Conservation (phyloP, 75 land plant genomes). For the Pinus taeda region DNA sequence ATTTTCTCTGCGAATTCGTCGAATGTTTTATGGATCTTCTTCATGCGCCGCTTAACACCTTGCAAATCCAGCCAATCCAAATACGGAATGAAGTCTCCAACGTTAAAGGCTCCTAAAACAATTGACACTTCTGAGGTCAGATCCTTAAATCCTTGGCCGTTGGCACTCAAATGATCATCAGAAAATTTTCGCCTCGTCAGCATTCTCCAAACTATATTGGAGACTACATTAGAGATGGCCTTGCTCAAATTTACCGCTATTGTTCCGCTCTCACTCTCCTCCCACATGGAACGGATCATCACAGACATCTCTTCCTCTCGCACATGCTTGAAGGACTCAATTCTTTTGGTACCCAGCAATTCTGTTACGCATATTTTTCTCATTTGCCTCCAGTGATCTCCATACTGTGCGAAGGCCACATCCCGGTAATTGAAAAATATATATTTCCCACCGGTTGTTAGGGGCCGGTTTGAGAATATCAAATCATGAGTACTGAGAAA, state of each 20-base stretch:
- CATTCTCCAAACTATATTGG: not conserved
- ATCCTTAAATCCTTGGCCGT: too few species aligned
- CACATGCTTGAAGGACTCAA: not conserved
- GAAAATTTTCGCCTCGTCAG: not conserved
- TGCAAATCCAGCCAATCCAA: constrained; percentile 25
- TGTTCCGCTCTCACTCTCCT: not conserved
- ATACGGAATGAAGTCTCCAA: constrained; percentile 40
- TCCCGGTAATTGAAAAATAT: constrained; percentile 20
- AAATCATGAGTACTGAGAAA: too few species aligned
- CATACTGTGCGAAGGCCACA: constrained; percentile 35
- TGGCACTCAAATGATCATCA: not conserved
- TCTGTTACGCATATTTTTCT: constrained; percentile 43
- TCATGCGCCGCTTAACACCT: constrained; percentile 25
- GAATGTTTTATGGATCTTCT: constrained; percentile 14
- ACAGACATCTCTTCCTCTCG: not conserved
- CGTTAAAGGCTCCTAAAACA: constrained; percentile 26
- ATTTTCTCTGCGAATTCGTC: constrained; percentile 23
- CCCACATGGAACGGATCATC: not conserved
- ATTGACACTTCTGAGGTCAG: not conserved
- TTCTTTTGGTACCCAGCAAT: constrained; percentile 17
- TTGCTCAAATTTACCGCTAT: not conserved
- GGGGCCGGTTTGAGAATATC: constrained; percentile 7
- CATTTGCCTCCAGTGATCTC: constrained; percentile 48
- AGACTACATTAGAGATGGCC: not conserved
- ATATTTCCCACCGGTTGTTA: constrained; percentile 13